Evolutionary conservation across 2,329 filamentous ascomycete genomes (phyloP), one percentile per base, ranked within the genome.

Genomic region (Aspergillus nomiae): DNA sequence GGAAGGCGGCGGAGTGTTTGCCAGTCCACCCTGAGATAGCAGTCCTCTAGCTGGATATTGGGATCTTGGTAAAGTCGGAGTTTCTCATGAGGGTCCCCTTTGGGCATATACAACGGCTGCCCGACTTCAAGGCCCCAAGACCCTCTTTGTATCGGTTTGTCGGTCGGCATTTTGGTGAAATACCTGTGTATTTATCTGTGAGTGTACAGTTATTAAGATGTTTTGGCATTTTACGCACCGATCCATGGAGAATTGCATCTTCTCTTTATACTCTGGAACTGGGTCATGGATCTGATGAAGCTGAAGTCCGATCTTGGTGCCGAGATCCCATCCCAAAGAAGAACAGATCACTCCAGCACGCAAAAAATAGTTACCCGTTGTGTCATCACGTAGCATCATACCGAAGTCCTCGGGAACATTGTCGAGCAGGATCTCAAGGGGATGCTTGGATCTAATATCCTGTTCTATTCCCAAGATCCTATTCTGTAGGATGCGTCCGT

Each of bases 191-290:
- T 11, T 26, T 21, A 34, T 53, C 11, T 21, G 26, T 46, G 16
- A 53, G 43, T 10, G 16, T 11, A 24, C 24, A 14, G 5, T 19
- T 2, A 19, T 11, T 6, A 32, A 32, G 30, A 38, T 28, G 28
- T 16, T 26, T 26, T 24, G 51, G 41, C 11, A 55, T 16, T 24
- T 16, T 32, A 72, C 84, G 57, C 78, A 92, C 86, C 91, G 84
- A 71, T 96, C 92, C 90, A 96, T 94, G 46, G 90, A 93, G 66
- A 92, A 90, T 43, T 90, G 86, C 90, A 96, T 93, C 80, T 94
- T 96, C 74, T 92, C 89, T 68, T 91, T 91, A 75, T 94, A 96
- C 70, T 95, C 91, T 0, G 92, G 92, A 26, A 96, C 90, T 0
- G 85, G 83, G 1, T 78, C 78, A 73, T 96, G 92, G 64, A 96